Conservation (phyloP, 2,329 filamentous ascomycete species). For the Pseudogymnoascus pannorum region DNA sequence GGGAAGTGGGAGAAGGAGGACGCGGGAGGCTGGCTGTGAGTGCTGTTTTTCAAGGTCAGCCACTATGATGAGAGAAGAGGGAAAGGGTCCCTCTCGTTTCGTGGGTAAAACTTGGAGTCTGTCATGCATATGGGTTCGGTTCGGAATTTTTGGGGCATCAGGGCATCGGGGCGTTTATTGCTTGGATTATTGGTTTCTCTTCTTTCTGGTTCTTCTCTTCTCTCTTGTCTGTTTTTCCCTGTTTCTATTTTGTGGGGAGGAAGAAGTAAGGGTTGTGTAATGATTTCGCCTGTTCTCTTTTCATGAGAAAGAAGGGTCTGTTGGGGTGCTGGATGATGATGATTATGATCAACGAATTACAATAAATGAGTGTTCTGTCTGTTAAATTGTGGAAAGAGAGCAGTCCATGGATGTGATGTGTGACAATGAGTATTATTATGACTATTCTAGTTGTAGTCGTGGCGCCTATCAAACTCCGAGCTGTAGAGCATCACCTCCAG, state of each 20-base stretch:
- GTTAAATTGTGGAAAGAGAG: neutral
- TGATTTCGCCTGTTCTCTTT: neutral
- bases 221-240: neutral
- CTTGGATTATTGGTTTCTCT: neutral
- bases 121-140: neutral
- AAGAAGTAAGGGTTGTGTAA: neutral
- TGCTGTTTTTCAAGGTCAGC: neutral
- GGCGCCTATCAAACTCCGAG: neutral
- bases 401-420: neutral
- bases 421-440: neutral
- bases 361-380: neutral
- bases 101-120: neutral
- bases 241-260: neutral
- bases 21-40: constrained; percentile 12
- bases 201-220: neutral
- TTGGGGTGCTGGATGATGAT: neutral
- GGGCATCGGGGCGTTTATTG: neutral
- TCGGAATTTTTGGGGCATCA: neutral
- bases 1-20: constrained; percentile 12
- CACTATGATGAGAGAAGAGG: neutral
- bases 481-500: constrained; percentile 28
- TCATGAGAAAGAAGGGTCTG: neutral
- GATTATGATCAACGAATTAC: neutral
- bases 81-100: neutral
- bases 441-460: neutral